Evolutionary conservation across 2,329 filamentous ascomycete genomes (phyloP), one percentile per base, ranked within the genome.

Genomic region (Penicillium sp.): DNA sequence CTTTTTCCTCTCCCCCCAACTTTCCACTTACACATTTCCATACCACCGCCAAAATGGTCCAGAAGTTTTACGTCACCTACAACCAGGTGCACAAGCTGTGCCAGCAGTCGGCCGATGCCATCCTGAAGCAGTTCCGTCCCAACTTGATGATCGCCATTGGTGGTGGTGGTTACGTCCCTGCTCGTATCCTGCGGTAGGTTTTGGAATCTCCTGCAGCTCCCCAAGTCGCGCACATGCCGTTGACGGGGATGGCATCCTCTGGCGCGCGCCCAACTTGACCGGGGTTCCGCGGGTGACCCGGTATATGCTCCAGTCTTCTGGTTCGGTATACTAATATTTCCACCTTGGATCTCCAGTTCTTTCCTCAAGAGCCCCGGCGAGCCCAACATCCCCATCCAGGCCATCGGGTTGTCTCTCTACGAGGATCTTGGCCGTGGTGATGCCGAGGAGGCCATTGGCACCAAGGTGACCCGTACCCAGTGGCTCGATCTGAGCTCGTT

Each of bases 101-200:
- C 78, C 87, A 96, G 74, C 79, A 85, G 66, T 83, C 89, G 13
- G 93, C 90, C 35, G 79, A 82, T 55, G 76, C 78, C 61, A 94
- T 97, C 69, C 83, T 98, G 62, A 76, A 84, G 67, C 82, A 88
- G 12, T 90, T 95, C 78, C 80, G 89, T 68, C 93, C 93, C 35
- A 88, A 95, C 71, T 86, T 98, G 61, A 95, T 98, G 80, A 95
- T 98, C 71, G 93, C 93, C 67, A 97, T 97, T 69, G 93, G 93
- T 62, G 93, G 93, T 57, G 93, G 93, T 63, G 93, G 93, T 64
- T 98, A 96, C 73, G 90, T 98, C 36, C 93, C 93, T 52, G 93
- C 93, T 39, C 88, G 93, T 62, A 98, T 98, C 70, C 82, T 98
- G 56, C 88, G 93, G 76, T 81, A 73, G 51, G 65, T 55, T 24